Base-by-base conservation (phyloP, 225 moss, liverwort and hornwort species). In the Anthoceros angustus region DNA sequence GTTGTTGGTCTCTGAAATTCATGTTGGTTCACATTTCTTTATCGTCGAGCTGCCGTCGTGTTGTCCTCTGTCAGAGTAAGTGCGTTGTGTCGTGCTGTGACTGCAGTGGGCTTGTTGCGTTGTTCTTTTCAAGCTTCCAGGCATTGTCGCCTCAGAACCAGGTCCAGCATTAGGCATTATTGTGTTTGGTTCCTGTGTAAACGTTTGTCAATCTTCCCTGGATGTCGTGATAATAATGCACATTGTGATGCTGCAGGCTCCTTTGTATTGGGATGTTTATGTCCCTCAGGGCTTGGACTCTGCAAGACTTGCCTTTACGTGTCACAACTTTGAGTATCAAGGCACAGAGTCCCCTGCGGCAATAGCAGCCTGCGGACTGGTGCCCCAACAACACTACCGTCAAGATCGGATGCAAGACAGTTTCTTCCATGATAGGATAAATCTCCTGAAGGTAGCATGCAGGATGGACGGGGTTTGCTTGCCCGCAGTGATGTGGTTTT, bases 281-380 rank as follows among this genome's bases (percentile, higher is more conserved):
- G 91, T 95, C 46, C 85, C 88, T 23, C 86, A 86, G 18, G 95
- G 91, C 8, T 72, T 95, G 73, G 88, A 86, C 75, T 91, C 91
- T 64, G 88, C 95, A 40, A 78, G 88, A 66, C 67, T 95, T 61
- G 91, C 95, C 8, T 91, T 95, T 64, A 95, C 95, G 20, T 95
- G 95, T 69, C 95, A 95, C 73, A 95, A 95, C 68, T 91, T 95
- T 78, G 88, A 95, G 75, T 91, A 95, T 74, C 95, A 95, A 81
- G 95, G 95, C 42, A 66, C 82, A 48, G 86, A 88, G 61, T 74
- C 72, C 25, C 63, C 95, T 42, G 74, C 70, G 69, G 88, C 85
- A n/a, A 74, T 95, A 66, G 77, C 86, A 63, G 82, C 88, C 61
- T 88, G 88, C 73, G 91, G 91, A 65, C 86, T 95, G 25, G 83